Percentiles rank a stretch among this genome's conserved stretches.
These are phyloP conservation scores for Pleurotus salmoneostramineus DNA, from an alignment of 768 basidiomycete species.

Conservation along the genomic window DNA sequence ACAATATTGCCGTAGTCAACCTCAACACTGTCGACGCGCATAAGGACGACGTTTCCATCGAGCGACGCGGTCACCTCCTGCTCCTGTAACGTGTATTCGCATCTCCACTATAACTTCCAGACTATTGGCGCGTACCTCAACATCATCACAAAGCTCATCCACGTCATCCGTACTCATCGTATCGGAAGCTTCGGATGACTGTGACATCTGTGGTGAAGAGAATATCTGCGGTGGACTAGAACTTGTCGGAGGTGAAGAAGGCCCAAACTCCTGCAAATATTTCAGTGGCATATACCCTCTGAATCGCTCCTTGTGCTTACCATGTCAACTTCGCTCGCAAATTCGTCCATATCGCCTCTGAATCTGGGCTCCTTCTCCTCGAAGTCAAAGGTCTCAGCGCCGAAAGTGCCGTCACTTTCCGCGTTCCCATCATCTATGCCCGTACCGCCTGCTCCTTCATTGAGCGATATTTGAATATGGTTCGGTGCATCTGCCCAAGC, in stretches of 20 bases:
- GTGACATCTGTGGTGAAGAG: conserved; percentile 35
- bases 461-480: too few species aligned
- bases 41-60: background rate
- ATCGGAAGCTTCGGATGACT: conserved; percentile 24
- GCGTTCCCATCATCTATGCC: too few species aligned
- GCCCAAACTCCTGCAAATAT: background rate
- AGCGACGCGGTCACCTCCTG: background rate
- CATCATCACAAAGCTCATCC: background rate
- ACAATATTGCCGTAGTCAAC: background rate
- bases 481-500: too few species aligned
- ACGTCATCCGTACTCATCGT: background rate
- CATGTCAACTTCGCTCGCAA: background rate
- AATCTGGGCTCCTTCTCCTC: too few species aligned
- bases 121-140: background rate
- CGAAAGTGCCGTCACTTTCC: too few species aligned
- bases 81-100: background rate
- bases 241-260: conserved; percentile 30
- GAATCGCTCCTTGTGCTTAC: background rate
- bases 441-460: too few species aligned
- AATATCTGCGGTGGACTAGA: conserved; percentile 45
- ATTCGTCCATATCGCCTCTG: too few species aligned
- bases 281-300: background rate
- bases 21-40: background rate
- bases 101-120: background rate
- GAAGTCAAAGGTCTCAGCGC: too few species aligned